Conservation (phyloP, 306 rosid species). For the Prunus mume region DNA sequence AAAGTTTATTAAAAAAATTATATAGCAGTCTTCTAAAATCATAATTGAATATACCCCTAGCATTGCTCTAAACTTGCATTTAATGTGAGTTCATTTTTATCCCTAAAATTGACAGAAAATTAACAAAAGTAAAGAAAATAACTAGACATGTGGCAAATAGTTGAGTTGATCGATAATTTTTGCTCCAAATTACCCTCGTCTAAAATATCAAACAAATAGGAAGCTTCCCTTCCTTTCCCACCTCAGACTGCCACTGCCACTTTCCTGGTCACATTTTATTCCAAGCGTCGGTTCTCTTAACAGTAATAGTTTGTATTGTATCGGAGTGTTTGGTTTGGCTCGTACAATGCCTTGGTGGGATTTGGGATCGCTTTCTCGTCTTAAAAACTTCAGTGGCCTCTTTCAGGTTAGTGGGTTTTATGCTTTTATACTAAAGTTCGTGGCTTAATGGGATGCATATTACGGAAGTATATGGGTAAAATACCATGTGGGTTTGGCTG, state of each 20-base stretch:
- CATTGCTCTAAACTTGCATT: too few species aligned
- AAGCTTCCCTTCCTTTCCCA: background rate
- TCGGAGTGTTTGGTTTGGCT: slow-evolving; percentile 24
- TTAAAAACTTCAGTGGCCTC: slow-evolving; percentile 28
- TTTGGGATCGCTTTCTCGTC: slow-evolving; percentile 46
- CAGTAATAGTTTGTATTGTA: background rate
- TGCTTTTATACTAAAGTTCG: background rate
- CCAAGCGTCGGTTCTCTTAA: background rate
- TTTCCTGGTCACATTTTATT: background rate
- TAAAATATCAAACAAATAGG: background rate
- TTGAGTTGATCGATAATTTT: too few species aligned
- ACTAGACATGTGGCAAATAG: too few species aligned
- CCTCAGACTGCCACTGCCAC: background rate
- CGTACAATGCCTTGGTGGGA: slow-evolving; percentile 55
- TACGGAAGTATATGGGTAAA: background rate
- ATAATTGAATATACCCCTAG: too few species aligned
- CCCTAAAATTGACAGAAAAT: too few species aligned
- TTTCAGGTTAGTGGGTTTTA: slow-evolving; percentile 50
- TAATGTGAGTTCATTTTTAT: too few species aligned
- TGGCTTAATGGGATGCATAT: background rate
- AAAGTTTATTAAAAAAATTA: too few species aligned
- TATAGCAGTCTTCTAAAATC: too few species aligned
- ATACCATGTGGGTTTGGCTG: slow-evolving; percentile 1
- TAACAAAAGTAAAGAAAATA: too few species aligned
- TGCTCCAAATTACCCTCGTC: background rate